Evolutionary conservation across 169 alveolate species (phyloP), one percentile per base, ranked within the genome.

Genomic region (Plasmodium adleri): DNA sequence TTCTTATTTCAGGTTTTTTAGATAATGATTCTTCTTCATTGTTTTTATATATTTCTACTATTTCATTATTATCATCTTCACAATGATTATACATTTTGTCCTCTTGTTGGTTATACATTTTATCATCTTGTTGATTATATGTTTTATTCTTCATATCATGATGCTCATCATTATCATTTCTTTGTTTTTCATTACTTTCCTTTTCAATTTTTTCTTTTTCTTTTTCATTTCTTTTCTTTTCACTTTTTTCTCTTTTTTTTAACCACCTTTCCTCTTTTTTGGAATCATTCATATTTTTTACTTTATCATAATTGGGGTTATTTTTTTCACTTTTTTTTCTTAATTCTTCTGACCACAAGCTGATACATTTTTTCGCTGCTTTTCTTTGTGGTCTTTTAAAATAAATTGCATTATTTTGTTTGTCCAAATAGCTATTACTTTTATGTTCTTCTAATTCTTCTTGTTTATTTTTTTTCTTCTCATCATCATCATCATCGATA

Each of bases 311-410:
- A n/a, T 39, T 13, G 6, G 28, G 26, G 24, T 45, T 45, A 12
- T 17, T 20, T 24, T 78, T 78, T 0, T 78, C 89, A 12, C 45
- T 39, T 32, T 70, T 83, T 26, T 70, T 83, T 49, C 58, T 83
- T 32, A 83, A 43, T 32, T 83, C 91, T 49, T 83, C 91, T 1
- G 91, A 70, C 91, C 91, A 83, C 6, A 71, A 54, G 17, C 20
- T 58, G 26, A 83, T 83, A 24, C 91, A 83, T 56, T 68, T 83
- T 17, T 70, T 83, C 2, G 91, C 91, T 10, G 91, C 91, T 54
- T 83, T 83, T 58, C 91, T 56, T 58, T 54, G 71, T 8, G 91
- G 91, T 12, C 91, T 54, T 63, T 63, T 83, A 5, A 43, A 8
- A 49, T 71, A 83, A 12, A 15, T 80, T 43, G 13, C 80, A 50